phyloP scores from a whole-genome alignment of 75 land plant genomes.

The Selaginella tamariscina region DNA sequence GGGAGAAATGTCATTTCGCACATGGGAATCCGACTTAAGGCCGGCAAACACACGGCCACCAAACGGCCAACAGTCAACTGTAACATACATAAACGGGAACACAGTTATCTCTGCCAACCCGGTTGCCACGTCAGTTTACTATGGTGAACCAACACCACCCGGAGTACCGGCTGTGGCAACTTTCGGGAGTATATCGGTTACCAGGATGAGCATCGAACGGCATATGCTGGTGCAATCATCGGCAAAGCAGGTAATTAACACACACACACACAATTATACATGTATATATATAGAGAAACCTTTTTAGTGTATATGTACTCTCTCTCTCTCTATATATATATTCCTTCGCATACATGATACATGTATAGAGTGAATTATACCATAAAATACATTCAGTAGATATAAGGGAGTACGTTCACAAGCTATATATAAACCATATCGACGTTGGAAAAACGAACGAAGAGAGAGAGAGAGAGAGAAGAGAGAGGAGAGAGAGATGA shows the following conservation, averaged over 20 bases:
- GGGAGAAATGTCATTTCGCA: constrained; percentile 27
- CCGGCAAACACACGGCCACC: constrained; percentile 14
- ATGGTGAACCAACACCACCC: constrained; percentile 15
- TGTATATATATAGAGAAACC: no score
- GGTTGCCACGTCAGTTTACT: neutral
- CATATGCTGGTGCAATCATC: constrained; percentile 22
- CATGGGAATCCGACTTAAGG: constrained; percentile 27
- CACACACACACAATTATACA: no score
- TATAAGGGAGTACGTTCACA: no score
- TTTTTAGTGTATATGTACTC: no score
- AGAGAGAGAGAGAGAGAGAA: constrained; percentile 5
- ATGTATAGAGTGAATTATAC: no score
- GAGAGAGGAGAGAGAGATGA: no score
- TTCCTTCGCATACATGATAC: no score
- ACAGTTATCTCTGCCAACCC: constrained; percentile 1
- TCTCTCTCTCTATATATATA: no score
- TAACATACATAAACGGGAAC: neutral
- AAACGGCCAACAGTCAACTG: neutral
- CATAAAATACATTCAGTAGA: no score
- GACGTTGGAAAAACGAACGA: neutral
- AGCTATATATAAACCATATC: no score
- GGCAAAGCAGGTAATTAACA: constrained; percentile 41
- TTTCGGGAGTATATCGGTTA: constrained; percentile 15
- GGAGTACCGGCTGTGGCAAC: constrained; percentile 32
- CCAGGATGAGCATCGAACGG: constrained; percentile 25